A percentile compares a stretch with the other conserved stretches of the same genome.
Evolutionary conservation across 2,329 filamentous ascomycete genomes (phyloP).

Genomic region (Trichoderma guizhouense): DNA sequence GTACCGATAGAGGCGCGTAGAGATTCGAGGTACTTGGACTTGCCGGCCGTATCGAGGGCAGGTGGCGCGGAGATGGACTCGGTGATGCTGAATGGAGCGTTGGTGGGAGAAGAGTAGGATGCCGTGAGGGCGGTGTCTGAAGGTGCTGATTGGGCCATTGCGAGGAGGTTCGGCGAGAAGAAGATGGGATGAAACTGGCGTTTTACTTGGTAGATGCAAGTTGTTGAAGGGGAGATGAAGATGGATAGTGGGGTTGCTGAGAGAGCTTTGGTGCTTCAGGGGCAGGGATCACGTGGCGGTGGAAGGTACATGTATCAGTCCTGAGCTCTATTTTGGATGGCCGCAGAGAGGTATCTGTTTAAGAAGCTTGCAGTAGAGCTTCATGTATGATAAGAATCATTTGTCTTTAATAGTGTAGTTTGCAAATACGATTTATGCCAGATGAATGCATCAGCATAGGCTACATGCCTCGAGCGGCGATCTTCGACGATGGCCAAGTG

Average conservation of each 20-base stretch:
- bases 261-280: constrained; percentile 18
- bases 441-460: neutral
- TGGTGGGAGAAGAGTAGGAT: constrained; percentile 52
- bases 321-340: neutral
- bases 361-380: neutral
- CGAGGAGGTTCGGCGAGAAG: neutral
- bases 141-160: neutral
- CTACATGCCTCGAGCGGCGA: neutral
- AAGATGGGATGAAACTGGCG: neutral
- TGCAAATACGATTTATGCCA: neutral
- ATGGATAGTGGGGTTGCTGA: neutral
- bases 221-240: constrained; percentile 8
- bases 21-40: constrained; percentile 55
- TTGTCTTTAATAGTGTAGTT: too few species aligned
- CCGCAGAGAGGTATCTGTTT: too few species aligned
- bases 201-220: neutral
- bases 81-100: constrained; percentile 45
- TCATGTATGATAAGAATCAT: neutral
- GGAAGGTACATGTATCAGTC: neutral
- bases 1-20: constrained; percentile 55
- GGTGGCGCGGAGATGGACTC: constrained; percentile 36
- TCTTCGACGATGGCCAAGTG: neutral
- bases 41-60: constrained; percentile 41
- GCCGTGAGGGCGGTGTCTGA: constrained; percentile 39
- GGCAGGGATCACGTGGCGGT: constrained; percentile 11